Conservation (phyloP, 495 filamentous ascomycete species). For the Xylaria cubensis region DNA sequence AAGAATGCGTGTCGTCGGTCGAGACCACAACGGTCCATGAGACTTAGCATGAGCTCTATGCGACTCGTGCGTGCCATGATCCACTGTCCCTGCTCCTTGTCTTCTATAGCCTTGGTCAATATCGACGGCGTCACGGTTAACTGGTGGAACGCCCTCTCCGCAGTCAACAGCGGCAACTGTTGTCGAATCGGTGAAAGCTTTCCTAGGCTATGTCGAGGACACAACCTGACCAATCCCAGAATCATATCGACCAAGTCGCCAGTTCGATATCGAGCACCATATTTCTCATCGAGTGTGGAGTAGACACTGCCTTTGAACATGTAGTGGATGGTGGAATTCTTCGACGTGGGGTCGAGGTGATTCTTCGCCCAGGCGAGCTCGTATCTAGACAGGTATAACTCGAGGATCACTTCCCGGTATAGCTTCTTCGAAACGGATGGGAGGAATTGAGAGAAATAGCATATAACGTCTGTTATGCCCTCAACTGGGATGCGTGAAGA, state of each 20-base stretch:
- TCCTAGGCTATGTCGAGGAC: background rate
- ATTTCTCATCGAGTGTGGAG: background rate
- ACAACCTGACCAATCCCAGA: background rate
- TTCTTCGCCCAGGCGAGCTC: background rate
- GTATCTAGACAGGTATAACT: background rate
- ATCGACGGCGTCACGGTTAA: background rate
- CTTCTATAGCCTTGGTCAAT: no score
- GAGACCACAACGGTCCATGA: background rate
- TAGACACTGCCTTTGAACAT: background rate
- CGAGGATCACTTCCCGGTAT: background rate
- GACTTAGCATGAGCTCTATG: background rate
- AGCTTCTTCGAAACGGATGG: background rate
- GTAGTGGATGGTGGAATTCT: background rate
- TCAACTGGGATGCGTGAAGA: background rate
- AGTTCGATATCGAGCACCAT: background rate
- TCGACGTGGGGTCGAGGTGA: background rate
- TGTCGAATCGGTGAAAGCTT: background rate
- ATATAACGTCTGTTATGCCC: background rate
- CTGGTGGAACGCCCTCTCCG: background rate
- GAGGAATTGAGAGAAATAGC: background rate
- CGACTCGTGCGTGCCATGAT: background rate
- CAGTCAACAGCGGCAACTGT: background rate
- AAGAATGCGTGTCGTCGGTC: background rate
- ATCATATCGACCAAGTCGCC: background rate
- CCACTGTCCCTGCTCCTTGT: background rate